These are phyloP conservation scores for Hygrocybe coccinea DNA, from an alignment of 768 basidiomycete genomes.

Conservation along the genomic window DNA sequence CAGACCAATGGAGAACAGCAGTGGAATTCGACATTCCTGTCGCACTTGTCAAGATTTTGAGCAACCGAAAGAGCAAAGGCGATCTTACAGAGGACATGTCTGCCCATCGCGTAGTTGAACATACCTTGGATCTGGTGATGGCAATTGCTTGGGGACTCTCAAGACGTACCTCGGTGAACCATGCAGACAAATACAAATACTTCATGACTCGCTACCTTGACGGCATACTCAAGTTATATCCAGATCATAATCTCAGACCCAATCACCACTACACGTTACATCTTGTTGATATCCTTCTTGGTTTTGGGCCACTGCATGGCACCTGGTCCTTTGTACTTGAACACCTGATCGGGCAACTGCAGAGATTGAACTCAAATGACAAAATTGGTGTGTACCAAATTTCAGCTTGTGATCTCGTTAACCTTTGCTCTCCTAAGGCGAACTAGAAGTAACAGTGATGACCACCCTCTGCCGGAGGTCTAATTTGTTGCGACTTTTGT, in stretches of 20 bases:
- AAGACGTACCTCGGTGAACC: slow-evolving; percentile 13
- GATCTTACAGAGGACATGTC: neutral
- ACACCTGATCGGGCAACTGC: slow-evolving; percentile 19
- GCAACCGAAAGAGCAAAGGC: neutral
- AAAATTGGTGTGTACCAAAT: slow-evolving; percentile 12
- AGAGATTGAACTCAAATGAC: slow-evolving; percentile 16
- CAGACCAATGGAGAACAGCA: slow-evolving; percentile 22
- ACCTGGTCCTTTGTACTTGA: slow-evolving; percentile 31
- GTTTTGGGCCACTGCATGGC: slow-evolving; percentile 24
- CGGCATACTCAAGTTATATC: slow-evolving; percentile 15
- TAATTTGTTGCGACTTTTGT: neutral
- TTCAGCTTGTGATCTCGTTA: neutral
- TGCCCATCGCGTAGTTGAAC: slow-evolving; percentile 7
- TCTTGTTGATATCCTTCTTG: slow-evolving; percentile 19
- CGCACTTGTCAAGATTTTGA: slow-evolving; percentile 20
- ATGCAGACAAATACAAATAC: slow-evolving; percentile 5
- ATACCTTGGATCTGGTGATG: slow-evolving; percentile 22
- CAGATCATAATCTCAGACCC: slow-evolving; percentile 10
- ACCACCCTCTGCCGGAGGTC: neutral
- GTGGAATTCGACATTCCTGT: slow-evolving; percentile 20
- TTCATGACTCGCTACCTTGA: slow-evolving; percentile 16
- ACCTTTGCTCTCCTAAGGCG: neutral
- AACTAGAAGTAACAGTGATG: neutral
- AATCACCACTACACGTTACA: slow-evolving; percentile 32
- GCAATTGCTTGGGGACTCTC: slow-evolving; percentile 19